Evolutionary conservation across 1,284 basidiomycete species (phyloP), one percentile per base, ranked within the genome.

Genomic region (Golubevia sp.): DNA sequence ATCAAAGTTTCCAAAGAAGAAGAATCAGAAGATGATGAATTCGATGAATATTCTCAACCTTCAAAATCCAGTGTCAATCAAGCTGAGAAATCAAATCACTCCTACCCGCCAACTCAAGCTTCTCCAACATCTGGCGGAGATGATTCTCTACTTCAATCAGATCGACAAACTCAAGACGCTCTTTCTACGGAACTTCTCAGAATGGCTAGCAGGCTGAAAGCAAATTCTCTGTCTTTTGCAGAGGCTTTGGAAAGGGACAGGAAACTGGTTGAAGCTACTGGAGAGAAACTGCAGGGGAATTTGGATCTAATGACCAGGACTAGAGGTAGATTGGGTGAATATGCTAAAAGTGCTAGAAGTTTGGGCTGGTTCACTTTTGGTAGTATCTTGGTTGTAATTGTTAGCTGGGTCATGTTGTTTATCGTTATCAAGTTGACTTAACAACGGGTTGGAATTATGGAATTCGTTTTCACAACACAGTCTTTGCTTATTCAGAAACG

Each of bases 351-450:
- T 52, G 80, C 75, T 2, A 57, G 77, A 25, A 70, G 71, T 38
- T 76, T 83, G 77, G 76, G 79, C n/a, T 83, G 79, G 76, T 67
- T 81, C 60, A 83, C 79, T 18, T 67, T 83, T 57, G 61, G 63
- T 8, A 67, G 66, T 54, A 75, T 83, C 23, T 52, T 61, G 23
- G 56, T 75, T 38, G 80, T 83, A 25, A 25, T 81, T 8, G 24
- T 78, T 52, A 77, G 74, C 51, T 83, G 80, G 80, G 64, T 79
- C 51, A 18, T 78, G 8, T 74, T 79, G 74, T 83, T 82, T 60
- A 49, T 83, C 24, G 68, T 83, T 59, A 83, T 83, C 54, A 64
- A 70, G 11, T 51, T 83, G 27, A 82, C 79, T 15, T 82, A 55
- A n/a, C n/a, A n/a, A n/a, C n/a, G n/a, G n/a, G n/a, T n/a, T n/a